A percentile compares a stretch with the other conserved stretches of the same genome.
Conservation (phyloP, 257 asterid species). For the Thymus quinquecostatus region DNA sequence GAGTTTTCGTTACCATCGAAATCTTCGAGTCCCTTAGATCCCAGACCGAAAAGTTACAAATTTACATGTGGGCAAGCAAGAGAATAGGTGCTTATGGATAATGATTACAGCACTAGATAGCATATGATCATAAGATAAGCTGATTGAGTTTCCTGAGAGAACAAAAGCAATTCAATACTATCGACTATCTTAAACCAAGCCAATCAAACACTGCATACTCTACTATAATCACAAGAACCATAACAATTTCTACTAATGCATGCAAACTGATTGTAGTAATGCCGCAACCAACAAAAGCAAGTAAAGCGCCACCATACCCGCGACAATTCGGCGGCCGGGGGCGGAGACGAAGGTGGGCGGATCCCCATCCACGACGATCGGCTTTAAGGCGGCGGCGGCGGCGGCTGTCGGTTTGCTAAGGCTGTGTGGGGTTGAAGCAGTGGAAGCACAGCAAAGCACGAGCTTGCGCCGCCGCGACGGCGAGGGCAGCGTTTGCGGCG, state of each 20-base stretch:
- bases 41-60: background rate
- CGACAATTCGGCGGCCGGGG: constrained; percentile 87
- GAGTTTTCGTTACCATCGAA: background rate
- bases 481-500: constrained; percentile 41
- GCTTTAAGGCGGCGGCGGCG: constrained; percentile 42
- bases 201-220: background rate
- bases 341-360: constrained; percentile 97
- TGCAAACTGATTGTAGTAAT: constrained; percentile 19
- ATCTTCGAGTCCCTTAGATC: background rate
- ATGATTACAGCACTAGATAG: background rate
- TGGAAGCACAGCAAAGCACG: constrained; percentile 40
- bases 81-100: background rate
- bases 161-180: constrained; percentile 9
- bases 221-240: constrained; percentile 1
- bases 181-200: constrained; percentile 10
- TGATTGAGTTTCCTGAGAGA: constrained; percentile 2
- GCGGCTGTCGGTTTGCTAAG: background rate
- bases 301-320: constrained; percentile 49
- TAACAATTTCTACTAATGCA: background rate
- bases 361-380: constrained; percentile 75
- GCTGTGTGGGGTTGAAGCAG: constrained; percentile 41
- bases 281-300: constrained; percentile 8
- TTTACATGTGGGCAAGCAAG: background rate
- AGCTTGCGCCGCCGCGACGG: constrained; percentile 36
- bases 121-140: background rate